phyloP scores from a whole-genome alignment of 495 filamentous ascomycete genomes.

The Annulohypoxylon stygium region DNA sequence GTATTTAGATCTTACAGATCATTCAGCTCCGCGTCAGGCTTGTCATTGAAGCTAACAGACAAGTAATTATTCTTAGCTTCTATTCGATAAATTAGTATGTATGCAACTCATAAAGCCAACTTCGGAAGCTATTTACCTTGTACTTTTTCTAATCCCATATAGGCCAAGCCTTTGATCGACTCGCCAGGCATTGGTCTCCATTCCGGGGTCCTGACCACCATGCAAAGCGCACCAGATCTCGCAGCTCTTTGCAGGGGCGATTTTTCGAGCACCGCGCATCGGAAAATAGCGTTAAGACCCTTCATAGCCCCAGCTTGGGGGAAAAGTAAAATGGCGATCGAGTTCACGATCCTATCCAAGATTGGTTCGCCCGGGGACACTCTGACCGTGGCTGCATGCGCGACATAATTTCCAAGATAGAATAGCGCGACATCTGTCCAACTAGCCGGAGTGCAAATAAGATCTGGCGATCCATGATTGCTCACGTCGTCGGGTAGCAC shows the following conservation, averaged over 20 bases:
- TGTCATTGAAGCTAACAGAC: neutral
- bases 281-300: conserved; percentile 4
- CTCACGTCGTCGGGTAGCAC: neutral
- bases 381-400: neutral
- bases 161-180: neutral
- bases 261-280: neutral
- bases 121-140: neutral
- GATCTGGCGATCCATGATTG: neutral
- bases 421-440: conserved; percentile 4
- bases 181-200: conserved; percentile 9
- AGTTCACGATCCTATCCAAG: conserved; percentile 1
- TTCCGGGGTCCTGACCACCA: neutral
- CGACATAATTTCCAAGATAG: neutral
- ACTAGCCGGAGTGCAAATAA: neutral
- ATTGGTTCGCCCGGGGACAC: neutral
- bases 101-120: neutral
- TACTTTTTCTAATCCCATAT: neutral
- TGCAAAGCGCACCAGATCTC: neutral
- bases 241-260: neutral
- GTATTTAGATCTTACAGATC: neutral
- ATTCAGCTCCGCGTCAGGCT: neutral
- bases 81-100: neutral
- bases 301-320: conserved; percentile 5
- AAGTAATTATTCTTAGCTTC: neutral
- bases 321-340: conserved; percentile 3